Base-by-base conservation (phyloP, 768 basidiomycete genomes). In the Cystofilobasidium ferigula region DNA sequence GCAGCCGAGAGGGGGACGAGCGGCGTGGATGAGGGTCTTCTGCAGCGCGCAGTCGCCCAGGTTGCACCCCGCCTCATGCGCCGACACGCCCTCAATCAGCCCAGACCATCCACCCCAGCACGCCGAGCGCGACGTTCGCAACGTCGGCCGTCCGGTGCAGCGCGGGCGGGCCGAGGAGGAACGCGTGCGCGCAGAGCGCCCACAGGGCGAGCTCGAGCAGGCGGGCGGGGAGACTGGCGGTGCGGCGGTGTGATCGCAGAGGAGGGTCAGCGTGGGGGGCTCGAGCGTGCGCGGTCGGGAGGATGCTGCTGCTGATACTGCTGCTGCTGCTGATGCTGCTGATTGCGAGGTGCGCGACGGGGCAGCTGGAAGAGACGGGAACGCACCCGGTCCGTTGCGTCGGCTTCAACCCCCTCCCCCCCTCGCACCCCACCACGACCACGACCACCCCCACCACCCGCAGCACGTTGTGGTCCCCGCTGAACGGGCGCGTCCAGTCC, bases 401-500 rank as follows among this genome's bases (percentile, higher is more conserved):
- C 22, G 18, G 3, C 2, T 38, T 36, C 48, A 61, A 53, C 0
- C 1, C 14, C 24, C 28, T 45, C 13, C 69, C 64, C 0, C 28
- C 34, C 3, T 30, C 34, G 32, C 45, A 56, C 45, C 65, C n/a
- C n/a, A 54, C 64, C 9, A 69, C 63, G 13, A 69, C 22, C 18
- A 60, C 14, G 30, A 72, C 16, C 3, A 61, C 35, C 34, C 70
- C 70, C 4, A 71, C 30, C 14, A 72, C 45, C 18, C 65, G 35
- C 4, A 71, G 24, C 2, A 70, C 14, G 61, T 74, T 73, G 72
- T 91, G 89, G 73, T 93, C 90, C 0, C 87, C 85, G 48, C 85
- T 82, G 74, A 91, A 93, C 2, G 87, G 87, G 7, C 85, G 85
- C 10, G 82, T 85, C 68, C 84, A 81, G 13, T 89, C 51, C 8